A percentile compares a stretch with the other conserved stretches of the same genome.
Conservation (phyloP, 1,139 yeast genomes). For the Geotrichum histeridarum region DNA sequence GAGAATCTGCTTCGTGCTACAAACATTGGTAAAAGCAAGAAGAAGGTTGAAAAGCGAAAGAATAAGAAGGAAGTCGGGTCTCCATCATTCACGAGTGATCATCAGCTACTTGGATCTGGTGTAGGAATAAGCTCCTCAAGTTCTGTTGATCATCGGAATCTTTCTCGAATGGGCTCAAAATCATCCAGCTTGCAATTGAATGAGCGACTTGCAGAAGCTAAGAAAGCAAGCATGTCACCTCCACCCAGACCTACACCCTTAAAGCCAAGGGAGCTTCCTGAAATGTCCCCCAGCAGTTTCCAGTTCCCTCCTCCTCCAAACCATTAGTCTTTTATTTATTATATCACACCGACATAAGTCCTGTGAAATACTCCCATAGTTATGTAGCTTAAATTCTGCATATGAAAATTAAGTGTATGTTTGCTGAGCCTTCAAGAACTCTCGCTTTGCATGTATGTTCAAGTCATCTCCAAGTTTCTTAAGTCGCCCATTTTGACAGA, state of each 20-base stretch:
- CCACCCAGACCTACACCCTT: background rate
- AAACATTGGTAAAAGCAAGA: conserved; percentile 19
- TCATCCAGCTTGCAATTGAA: background rate
- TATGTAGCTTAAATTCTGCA: background rate
- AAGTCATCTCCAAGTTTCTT: conserved; percentile 35
- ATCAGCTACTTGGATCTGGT: conserved; percentile 8
- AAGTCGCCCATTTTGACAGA: conserved; percentile 35
- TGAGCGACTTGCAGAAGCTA: conserved; percentile 1
- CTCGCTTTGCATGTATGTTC: conserved; percentile 31
- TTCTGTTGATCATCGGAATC: conserved; percentile 2
- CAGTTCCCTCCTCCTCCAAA: conserved; percentile 18
- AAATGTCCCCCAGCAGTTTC: conserved; percentile 16
- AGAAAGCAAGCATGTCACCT: conserved; percentile 1
- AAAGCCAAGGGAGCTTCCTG: conserved; percentile 1
- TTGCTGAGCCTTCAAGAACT: conserved; percentile 33
- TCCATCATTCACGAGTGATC: conserved; percentile 3
- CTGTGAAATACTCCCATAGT: background rate
- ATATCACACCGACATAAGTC: background rate
- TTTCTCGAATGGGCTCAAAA: background rate
- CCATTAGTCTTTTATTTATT: conserved; percentile 3
- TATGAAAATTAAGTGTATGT: conserved; percentile 17
- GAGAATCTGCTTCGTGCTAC: conserved; percentile 18
- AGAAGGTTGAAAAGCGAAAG: conserved; percentile 16
- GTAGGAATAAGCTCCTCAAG: conserved; percentile 5
- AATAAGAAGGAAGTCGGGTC: conserved; percentile 6